Conservation (phyloP, 495 filamentous ascomycete genomes). For the Hypoxylon lienhwacheense region DNA sequence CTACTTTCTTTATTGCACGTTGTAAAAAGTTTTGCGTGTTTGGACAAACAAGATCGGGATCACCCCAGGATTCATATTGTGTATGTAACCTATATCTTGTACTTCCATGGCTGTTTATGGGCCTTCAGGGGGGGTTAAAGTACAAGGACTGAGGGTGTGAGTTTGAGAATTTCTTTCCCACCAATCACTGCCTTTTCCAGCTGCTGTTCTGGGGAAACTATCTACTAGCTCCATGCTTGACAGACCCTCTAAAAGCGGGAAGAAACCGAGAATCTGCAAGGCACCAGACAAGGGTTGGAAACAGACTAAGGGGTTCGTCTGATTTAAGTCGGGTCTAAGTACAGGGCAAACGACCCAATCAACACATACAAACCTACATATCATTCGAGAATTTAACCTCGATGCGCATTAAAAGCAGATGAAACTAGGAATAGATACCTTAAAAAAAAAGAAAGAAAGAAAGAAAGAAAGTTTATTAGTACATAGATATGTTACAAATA, state of each 20-base stretch:
- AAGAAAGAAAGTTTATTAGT: background rate
- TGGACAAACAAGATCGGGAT: conserved; percentile 16
- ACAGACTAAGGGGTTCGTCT: conserved; percentile 33
- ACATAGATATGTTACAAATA: background rate
- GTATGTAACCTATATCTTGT: no score
- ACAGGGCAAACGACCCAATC: no score
- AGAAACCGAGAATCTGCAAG: conserved; percentile 39
- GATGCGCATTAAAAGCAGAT: no score
- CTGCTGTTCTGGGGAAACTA: conserved; percentile 20
- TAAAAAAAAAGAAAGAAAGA: background rate
- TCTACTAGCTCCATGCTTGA: conserved; percentile 31
- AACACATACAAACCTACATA: no score
- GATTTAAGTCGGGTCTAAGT: no score
- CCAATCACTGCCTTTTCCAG: conserved; percentile 24
- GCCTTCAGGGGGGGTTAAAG: conserved; percentile 10
- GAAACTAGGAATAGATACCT: no score
- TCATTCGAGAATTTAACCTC: no score
- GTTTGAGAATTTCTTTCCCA: background rate
- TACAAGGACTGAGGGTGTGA: background rate
- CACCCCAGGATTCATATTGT: conserved; percentile 25
- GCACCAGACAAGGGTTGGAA: conserved; percentile 43
- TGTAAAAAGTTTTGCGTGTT: no score
- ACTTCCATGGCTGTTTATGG: conserved; percentile 7
- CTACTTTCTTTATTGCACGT: background rate
- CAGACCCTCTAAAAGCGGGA: conserved; percentile 7